These are phyloP conservation scores for Coelastrella sp. DNA, from an alignment of 139 green algal genomes.

Conservation along the genomic window DNA sequence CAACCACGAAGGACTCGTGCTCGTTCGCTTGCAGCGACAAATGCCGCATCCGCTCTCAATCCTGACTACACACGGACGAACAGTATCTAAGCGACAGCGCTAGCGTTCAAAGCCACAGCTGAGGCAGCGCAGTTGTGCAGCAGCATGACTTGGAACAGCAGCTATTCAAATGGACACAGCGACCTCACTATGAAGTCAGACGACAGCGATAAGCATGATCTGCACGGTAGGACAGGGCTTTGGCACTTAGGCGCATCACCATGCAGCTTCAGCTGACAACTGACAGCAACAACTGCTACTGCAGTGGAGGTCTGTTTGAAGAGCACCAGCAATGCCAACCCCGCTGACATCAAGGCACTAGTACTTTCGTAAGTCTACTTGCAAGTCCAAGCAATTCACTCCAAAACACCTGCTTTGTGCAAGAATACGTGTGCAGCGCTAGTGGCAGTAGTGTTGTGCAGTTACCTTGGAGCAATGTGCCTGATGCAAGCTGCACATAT, in stretches of 20 bases:
- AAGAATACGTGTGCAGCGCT: background rate
- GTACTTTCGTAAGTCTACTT: constrained; percentile 22
- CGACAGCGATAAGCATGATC: constrained; percentile 22
- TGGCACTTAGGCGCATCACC: background rate
- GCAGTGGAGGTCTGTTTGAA: constrained; percentile 56
- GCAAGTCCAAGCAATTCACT: too few relatives aligned
- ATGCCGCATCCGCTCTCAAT: too few relatives aligned
- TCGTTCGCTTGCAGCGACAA: too few relatives aligned
- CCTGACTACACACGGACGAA: too few relatives aligned
- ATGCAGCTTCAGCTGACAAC: background rate
- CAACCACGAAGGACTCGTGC: too few relatives aligned
- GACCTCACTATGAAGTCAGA: constrained; percentile 8
- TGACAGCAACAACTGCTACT: background rate
- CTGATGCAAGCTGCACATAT: background rate
- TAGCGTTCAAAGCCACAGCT: too few relatives aligned
- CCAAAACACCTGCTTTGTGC: too few relatives aligned
- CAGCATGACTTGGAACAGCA: constrained; percentile 20
- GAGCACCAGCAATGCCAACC: constrained; percentile 8
- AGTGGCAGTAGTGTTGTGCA: background rate
- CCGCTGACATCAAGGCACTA: constrained; percentile 32
- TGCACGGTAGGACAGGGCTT: constrained; percentile 20
- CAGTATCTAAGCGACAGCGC: too few relatives aligned
- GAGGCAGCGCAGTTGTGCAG: too few relatives aligned
- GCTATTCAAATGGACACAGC: constrained; percentile 13
- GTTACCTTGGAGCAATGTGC: background rate